phyloP scores from a whole-genome alignment of 177 flowering plant genomes.

The Vitis hybrid region DNA sequence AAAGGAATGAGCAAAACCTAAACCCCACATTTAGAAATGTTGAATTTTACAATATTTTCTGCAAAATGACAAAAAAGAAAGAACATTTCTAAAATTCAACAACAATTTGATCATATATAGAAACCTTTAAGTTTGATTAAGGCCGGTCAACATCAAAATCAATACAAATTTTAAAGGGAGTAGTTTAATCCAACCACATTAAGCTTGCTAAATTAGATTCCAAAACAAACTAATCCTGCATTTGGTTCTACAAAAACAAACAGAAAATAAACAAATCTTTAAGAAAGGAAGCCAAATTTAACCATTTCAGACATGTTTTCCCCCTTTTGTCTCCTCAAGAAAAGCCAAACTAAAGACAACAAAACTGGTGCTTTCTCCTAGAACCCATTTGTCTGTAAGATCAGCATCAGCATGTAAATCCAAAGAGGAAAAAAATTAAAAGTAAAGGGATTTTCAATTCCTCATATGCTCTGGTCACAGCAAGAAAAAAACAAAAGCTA shows the following conservation, averaged over 20 bases:
- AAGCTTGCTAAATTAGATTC: too few relatives aligned
- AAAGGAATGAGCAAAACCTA: too few relatives aligned
- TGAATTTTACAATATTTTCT: too few relatives aligned
- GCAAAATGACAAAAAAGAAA: too few relatives aligned
- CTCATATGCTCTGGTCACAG: too few relatives aligned
- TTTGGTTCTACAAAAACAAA: not conserved
- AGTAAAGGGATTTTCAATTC: not conserved
- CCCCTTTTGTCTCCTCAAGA: not conserved
- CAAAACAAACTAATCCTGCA: too few relatives aligned
- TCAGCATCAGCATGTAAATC: not conserved
- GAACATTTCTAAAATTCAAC: not conserved
- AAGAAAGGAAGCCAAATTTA: not conserved
- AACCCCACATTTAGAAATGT: too few relatives aligned
- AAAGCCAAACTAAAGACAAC: not conserved
- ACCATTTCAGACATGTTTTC: not conserved
- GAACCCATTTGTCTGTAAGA: not conserved
- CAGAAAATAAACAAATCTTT: not conserved
- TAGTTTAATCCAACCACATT: not conserved
- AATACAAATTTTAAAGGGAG: not conserved
- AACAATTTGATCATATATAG: not conserved
- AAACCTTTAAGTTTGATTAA: not conserved
- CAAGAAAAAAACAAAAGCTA: too few relatives aligned
- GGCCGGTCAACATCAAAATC: not conserved
- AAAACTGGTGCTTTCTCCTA: not conserved
- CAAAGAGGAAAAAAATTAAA: conserved; percentile 2